Conservation (phyloP, 495 filamentous ascomycete species). For the Daldinia vernicosa region DNA sequence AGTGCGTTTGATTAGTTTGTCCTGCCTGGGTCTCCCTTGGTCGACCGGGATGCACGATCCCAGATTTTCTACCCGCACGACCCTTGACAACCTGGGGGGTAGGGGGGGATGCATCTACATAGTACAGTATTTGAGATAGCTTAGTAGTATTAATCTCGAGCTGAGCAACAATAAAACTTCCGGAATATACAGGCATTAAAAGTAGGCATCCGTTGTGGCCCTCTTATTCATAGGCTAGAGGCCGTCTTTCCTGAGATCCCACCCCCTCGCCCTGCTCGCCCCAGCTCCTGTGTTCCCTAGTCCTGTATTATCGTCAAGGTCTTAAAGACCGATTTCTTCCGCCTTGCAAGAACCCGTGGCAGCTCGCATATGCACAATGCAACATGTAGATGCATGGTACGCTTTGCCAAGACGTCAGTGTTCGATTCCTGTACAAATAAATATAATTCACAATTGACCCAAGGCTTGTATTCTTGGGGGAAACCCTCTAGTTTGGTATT, state of each 20-base stretch:
- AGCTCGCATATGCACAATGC: conserved; percentile 39
- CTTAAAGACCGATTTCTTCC: background rate
- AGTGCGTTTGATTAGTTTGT: conserved; percentile 24
- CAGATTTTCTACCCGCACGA: conserved; percentile 14
- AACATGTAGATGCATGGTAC: conserved; percentile 26
- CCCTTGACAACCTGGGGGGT: conserved; percentile 19
- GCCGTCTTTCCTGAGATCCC: background rate
- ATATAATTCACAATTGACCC: conserved; percentile 35
- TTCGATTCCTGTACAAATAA: conserved; percentile 17
- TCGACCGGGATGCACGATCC: conserved; percentile 27
- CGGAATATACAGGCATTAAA: background rate
- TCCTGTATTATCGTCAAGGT: background rate
- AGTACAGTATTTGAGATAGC: conserved; percentile 1
- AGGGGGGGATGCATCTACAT: conserved; percentile 9
- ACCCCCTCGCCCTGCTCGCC: background rate
- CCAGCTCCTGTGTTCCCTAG: background rate
- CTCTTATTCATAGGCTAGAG: background rate
- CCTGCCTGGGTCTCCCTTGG: conserved; percentile 16
- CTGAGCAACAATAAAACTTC: background rate
- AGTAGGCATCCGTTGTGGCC: background rate
- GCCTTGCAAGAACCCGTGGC: conserved; percentile 8
- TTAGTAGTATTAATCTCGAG: background rate
- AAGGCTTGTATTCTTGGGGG: conserved; percentile 39
- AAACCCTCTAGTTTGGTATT: conserved; percentile 9
- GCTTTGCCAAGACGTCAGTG: conserved; percentile 26